phyloP scores from a whole-genome alignment of 148 eudicot genomes.

The Rheum nobile region DNA sequence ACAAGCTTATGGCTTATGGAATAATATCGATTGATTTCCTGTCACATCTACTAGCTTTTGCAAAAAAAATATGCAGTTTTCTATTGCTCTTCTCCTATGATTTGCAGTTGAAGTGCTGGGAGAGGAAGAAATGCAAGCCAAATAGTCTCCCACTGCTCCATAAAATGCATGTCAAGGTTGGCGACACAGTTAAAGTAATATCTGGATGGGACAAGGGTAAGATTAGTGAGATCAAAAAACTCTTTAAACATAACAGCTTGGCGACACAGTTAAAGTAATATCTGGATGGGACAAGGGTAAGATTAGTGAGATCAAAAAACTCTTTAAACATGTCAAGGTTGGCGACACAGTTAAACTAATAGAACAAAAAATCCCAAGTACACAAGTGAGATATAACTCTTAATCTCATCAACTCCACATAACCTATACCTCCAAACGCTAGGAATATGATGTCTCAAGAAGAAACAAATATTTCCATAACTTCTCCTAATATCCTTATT shows the following conservation, averaged over 20 bases:
- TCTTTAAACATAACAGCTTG: slow-evolving; percentile 81
- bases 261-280: slow-evolving; percentile 90
- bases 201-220: slow-evolving; percentile 85
- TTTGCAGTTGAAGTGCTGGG: slow-evolving; percentile 85
- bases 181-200: slow-evolving; percentile 90
- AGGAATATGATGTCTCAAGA: too few relatives aligned
- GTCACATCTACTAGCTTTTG: neutral
- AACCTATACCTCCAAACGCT: too few relatives aligned
- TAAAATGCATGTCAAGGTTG: slow-evolving; percentile 89
- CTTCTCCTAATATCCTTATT: too few relatives aligned
- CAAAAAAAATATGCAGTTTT: neutral
- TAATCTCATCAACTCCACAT: too few relatives aligned
- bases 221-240: slow-evolving; percentile 58
- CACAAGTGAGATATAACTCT: too few relatives aligned
- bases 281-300: slow-evolving; percentile 85
- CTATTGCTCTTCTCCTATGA: neutral
- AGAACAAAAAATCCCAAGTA: too few relatives aligned
- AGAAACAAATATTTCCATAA: too few relatives aligned
- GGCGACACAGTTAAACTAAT: slow-evolving; percentile 95
- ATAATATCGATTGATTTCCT: neutral
- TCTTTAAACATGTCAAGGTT: slow-evolving; percentile 75
- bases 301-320: slow-evolving; percentile 58
- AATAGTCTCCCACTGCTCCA: slow-evolving; percentile 82
- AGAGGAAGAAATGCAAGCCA: slow-evolving; percentile 86
- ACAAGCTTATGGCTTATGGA: neutral